A percentile compares a stretch with the other conserved stretches of the same genome.
phyloP scores from a whole-genome alignment of 2,329 filamentous ascomycete genomes.

The Phialophora tarda region DNA sequence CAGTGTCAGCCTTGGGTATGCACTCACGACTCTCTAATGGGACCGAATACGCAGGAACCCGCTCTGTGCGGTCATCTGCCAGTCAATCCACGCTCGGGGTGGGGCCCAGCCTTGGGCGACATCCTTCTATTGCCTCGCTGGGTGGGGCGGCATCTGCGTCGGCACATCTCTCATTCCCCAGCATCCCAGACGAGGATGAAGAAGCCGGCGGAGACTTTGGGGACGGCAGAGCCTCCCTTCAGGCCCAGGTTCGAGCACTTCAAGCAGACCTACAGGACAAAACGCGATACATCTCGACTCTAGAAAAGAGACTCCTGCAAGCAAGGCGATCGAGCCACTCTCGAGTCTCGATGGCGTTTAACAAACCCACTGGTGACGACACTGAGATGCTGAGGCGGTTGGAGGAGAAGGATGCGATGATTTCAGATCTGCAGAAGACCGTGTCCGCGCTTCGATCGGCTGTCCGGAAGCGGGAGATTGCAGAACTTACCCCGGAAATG shows the following conservation, averaged over 20 bases:
- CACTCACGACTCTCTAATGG: conserved; percentile 65
- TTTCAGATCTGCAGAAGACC: conserved; percentile 94
- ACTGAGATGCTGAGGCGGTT: conserved; percentile 81
- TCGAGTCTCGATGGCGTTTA: conserved; percentile 77
- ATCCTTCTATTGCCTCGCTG: conserved; percentile 70
- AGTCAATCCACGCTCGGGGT: conserved; percentile 64
- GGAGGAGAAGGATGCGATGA: conserved; percentile 94
- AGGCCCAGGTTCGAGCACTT: conserved; percentile 86
- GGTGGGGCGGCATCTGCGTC: conserved; percentile 49
- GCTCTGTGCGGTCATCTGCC: conserved; percentile 71
- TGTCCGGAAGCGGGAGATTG: conserved; percentile 81
- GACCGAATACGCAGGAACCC: conserved; percentile 46
- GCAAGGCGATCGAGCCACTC: conserved; percentile 89
- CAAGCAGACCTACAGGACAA: conserved; percentile 96
- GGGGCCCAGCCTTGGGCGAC: conserved; percentile 64
- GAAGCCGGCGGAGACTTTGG: conserved; percentile 80
- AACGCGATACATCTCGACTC: conserved; percentile 91
- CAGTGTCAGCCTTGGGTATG: conserved; percentile 70
- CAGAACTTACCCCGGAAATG: conserved; percentile 61
- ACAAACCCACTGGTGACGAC: conserved; percentile 73
- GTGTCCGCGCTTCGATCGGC: conserved; percentile 82
- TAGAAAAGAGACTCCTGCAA: conserved; percentile 90
- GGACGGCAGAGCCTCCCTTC: conserved; percentile 80
- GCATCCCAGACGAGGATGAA: conserved; percentile 59
- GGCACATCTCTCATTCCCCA: conserved; percentile 43